Conservation (phyloP, 2,329 filamentous ascomycete genomes). For the Madurella fahalii region DNA sequence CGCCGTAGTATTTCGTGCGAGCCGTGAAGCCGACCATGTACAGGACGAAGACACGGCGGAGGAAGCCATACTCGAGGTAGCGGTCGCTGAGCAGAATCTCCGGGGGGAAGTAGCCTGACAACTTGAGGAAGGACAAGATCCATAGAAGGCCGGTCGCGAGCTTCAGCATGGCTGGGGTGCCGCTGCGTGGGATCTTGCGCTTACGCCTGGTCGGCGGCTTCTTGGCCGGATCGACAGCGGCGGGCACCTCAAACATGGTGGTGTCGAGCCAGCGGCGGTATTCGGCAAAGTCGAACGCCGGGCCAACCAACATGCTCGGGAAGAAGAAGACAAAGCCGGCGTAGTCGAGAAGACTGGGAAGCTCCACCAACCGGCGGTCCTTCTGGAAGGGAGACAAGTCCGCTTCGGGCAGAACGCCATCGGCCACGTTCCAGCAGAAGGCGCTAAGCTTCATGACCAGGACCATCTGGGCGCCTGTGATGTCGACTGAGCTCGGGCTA, state of each 20-base stretch:
- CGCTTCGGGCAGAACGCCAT: slow-evolving; percentile 74
- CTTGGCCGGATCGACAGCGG: slow-evolving; percentile 77
- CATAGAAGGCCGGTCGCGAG: slow-evolving; percentile 68
- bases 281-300: slow-evolving; percentile 91
- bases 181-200: slow-evolving; percentile 88
- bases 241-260: slow-evolving; percentile 85
- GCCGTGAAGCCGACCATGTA: slow-evolving; percentile 80
- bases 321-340: slow-evolving; percentile 93
- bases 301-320: slow-evolving; percentile 81
- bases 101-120: slow-evolving; percentile 64
- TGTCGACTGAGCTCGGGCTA: slow-evolving; percentile 67
- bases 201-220: slow-evolving; percentile 83
- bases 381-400: slow-evolving; percentile 85
- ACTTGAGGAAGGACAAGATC: slow-evolving; percentile 72
- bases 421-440: slow-evolving; percentile 97
- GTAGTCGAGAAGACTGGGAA: slow-evolving; percentile 78
- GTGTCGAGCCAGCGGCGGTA: slow-evolving; percentile 92
- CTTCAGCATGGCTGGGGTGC: slow-evolving; percentile 77
- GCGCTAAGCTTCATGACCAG: slow-evolving; percentile 95
- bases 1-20: slow-evolving; percentile 92
- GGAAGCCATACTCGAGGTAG: slow-evolving; percentile 64
- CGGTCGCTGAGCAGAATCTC: slow-evolving; percentile 60
- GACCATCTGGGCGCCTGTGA: slow-evolving; percentile 97
- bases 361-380: slow-evolving; percentile 67
- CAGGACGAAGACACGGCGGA: slow-evolving; percentile 70